Evolutionary conservation across 805 yeast genomes (phyloP).

Genomic region (Isabelozyma rhagii): DNA sequence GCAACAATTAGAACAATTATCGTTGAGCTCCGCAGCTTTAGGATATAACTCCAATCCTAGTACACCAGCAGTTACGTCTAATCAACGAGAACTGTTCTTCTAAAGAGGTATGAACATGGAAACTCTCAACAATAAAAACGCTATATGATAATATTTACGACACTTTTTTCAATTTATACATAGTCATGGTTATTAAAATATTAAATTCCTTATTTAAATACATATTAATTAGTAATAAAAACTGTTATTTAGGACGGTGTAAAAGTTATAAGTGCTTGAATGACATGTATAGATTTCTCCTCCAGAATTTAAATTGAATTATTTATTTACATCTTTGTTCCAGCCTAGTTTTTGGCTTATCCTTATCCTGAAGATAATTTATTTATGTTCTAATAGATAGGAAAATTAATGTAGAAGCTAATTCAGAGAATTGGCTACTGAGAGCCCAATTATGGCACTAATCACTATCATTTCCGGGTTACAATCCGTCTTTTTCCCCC

Average conservation of each 20-base stretch:
- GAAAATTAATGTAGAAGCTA: too few relatives aligned
- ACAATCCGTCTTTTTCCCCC: too few relatives aligned
- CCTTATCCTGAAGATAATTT: too few relatives aligned
- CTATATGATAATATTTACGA: neutral
- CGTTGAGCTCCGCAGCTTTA: constrained; percentile 45
- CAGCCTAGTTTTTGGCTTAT: too few relatives aligned
- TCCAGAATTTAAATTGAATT: too few relatives aligned
- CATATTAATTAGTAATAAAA: neutral
- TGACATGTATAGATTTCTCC: too few relatives aligned
- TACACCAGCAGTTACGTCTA: constrained; percentile 27
- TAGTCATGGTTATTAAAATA: neutral
- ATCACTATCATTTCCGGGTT: too few relatives aligned
- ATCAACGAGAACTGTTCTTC: constrained; percentile 22
- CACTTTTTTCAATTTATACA: neutral
- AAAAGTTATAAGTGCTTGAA: too few relatives aligned
- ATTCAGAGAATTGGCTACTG: too few relatives aligned
- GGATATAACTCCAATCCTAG: constrained; percentile 45
- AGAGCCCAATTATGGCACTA: too few relatives aligned
- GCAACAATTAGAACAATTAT: constrained; percentile 46
- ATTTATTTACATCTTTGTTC: too few relatives aligned
- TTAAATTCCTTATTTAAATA: neutral
- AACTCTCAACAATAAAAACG: neutral
- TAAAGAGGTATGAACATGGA: constrained; percentile 2
- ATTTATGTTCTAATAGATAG: too few relatives aligned
- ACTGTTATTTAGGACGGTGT: neutral